Base-by-base conservation (phyloP, 176 grass and related monocot genomes). In the Puya raimondii region DNA sequence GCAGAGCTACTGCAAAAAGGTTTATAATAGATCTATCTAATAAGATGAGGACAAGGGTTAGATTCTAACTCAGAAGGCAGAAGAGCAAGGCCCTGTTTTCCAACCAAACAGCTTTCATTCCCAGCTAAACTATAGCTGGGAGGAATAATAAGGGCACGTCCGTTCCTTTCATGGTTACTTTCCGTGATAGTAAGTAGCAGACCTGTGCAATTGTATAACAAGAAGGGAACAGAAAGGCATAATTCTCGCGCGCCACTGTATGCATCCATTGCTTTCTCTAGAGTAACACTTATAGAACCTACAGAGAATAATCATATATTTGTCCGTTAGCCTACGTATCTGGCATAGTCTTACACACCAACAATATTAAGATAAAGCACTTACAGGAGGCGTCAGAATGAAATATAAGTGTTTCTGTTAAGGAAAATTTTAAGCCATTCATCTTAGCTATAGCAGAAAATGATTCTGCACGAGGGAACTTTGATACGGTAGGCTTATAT, bases 151-250 rank as follows among this genome's bases (percentile, higher is more conserved):
- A 90, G 68, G 27, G 79, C 72, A 63, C 76, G 80, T 51, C 84
- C 84, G 23, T 63, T 89, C 65, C 86, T 84, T 71, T 96, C 92
- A 79, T 71, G 76, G 77, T 74, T 92, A 54, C 85, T 88, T 70
- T 96, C 92, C 49, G 81, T 79, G 57, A 96, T 10, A 42, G 84
- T 84, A 82, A 96, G 86, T 68, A 81, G 76, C 51, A 92, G 71
- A 87, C 86, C 72, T 9, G 88, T 96, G 54, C 88, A 96, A 64
- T 96, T 96, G 77, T 96, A 96, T 69, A 96, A 67, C 74, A 96
- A 83, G 73, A 87, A 96, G 50, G 88, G 88, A 82, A 96, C 92
- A 71, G 81, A 89, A 76, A 96, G 88, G 72, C 80, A 87, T 64
- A 96, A 71, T 71, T 96, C 88, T 69, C 88, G 83, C 78, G 86